phyloP scores from a whole-genome alignment of 345 rosid species.

The Cardamine chenopodiifolia region DNA sequence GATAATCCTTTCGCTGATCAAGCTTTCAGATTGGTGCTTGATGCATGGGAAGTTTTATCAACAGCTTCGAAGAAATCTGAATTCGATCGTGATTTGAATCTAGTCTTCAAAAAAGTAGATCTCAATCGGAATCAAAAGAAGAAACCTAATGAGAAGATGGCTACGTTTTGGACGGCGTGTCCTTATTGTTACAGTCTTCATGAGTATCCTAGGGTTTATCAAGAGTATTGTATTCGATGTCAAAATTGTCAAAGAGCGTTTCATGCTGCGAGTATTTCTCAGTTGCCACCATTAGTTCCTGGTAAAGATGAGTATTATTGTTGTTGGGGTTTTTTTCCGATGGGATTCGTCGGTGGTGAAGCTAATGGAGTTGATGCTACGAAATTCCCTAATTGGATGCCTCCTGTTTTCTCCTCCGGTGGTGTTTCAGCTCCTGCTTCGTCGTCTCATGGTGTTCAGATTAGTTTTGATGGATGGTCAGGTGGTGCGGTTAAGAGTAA shows the following conservation, averaged over 20 bases:
- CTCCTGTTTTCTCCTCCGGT: slow-evolving; percentile 41
- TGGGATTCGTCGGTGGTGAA: slow-evolving; percentile 58
- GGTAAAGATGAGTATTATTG: slow-evolving; percentile 86
- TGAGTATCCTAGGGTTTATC: slow-evolving; percentile 81
- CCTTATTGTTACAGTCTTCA: slow-evolving; percentile 79
- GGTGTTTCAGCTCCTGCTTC: slow-evolving; percentile 12
- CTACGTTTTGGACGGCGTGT: slow-evolving; percentile 90
- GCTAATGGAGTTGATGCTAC: slow-evolving; percentile 30
- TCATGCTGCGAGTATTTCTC: slow-evolving; percentile 60
- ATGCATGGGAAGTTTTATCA: slow-evolving; percentile 82
- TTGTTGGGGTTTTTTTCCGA: slow-evolving; percentile 84
- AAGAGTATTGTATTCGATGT: slow-evolving; percentile 80
- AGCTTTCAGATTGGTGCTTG: slow-evolving; percentile 80
- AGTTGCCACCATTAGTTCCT: slow-evolving; percentile 73
- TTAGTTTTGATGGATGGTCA: slow-evolving; percentile 34
- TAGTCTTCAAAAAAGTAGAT: slow-evolving; percentile 66
- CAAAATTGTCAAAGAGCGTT: slow-evolving; percentile 74
- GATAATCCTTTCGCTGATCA: slow-evolving; percentile 62
- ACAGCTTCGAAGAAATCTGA: slow-evolving; percentile 55
- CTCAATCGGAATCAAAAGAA: slow-evolving; percentile 35
- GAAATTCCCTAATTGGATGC: slow-evolving; percentile 64
- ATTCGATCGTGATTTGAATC: slow-evolving; percentile 62
- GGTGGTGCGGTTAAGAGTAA: not conserved
- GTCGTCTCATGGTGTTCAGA: slow-evolving; percentile 11
- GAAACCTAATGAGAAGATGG: slow-evolving; percentile 40